phyloP scores from a whole-genome alignment of 805 yeast species.

The Saccharomyces jurei region DNA sequence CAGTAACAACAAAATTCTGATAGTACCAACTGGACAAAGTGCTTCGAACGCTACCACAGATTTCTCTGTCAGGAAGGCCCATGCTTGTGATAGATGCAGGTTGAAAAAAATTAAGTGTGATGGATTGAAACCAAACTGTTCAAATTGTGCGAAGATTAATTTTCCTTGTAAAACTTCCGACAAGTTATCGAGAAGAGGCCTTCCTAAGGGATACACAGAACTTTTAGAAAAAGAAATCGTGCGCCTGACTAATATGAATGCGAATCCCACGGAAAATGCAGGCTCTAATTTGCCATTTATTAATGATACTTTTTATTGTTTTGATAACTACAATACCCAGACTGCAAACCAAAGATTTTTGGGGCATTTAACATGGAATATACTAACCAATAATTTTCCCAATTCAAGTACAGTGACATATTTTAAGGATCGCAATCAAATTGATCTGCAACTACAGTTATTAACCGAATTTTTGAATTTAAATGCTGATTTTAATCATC shows the following conservation, averaged over 20 bases:
- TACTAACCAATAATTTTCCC: conserved; percentile 3
- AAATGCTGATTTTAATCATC: conserved; percentile 9
- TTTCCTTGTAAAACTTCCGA: conserved; percentile 67
- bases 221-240: conserved; percentile 57
- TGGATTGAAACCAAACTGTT: conserved; percentile 49
- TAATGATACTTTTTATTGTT: conserved; percentile 22
- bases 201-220: conserved; percentile 77
- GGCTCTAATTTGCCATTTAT: conserved; percentile 14
- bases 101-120: conserved; percentile 37
- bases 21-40: not conserved
- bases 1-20: not conserved
- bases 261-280: not conserved
- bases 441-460: not conserved
- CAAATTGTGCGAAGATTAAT: conserved; percentile 56
- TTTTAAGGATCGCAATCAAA: not conserved
- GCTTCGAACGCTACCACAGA: not conserved
- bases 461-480: conserved; percentile 10
- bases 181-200: conserved; percentile 65
- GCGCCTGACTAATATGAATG: conserved; percentile 15
- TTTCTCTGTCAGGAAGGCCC: conserved; percentile 31
- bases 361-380: conserved; percentile 24
- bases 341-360: conserved; percentile 9
- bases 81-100: conserved; percentile 82
- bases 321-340: conserved; percentile 12
- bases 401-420: not conserved